Base-by-base conservation (phyloP, 2,329 filamentous ascomycete species). In the Septoria linicola region DNA sequence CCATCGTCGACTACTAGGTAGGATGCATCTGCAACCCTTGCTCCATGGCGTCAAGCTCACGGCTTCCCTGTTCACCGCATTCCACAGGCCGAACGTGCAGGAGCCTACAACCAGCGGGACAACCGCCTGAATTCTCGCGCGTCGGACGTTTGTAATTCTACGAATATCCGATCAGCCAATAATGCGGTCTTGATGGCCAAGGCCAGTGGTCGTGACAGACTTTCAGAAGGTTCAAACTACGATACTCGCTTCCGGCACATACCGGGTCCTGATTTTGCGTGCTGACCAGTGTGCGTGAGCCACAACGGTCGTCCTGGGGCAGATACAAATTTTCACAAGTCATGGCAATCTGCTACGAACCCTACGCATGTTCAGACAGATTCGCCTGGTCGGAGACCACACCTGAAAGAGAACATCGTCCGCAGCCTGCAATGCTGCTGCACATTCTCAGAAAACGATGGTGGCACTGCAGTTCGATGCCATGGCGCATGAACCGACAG, bases 151-250 rank as follows among this genome's bases (percentile, higher is more conserved):
- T 34, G 11, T n/a, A 16, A 4, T 6, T 13, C 14, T 34, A 13
- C 31, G 13, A 30, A 30, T 13, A 13, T 13, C 27, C 27, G 27
- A 30, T 30, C 13, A 30, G 25, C 41, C 27, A 25, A 44, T 19
- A 25, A 27, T 45, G 32, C 19, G 17, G 34, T 36, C 17, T 13
- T 16, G 23, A 45, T 13, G 32, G 42, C 42, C 42, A 45, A 36
- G 42, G 34, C 19, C 14, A 32, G 42, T 31, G 21, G 42, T 45
- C 42, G 31, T 10, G 42, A 45, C 42, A 45, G 42, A 45, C 42
- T 45, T n/a, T 34, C 6, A 16, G 14, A 16, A 34, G 31, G 11
- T 34, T 34, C 11, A 34, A 6, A 34, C 31, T 34, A 7, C n/a
- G n/a, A n/a, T n/a, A 5, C 5, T 34, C 31, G 31, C 4, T 6